Percentiles rank a stretch among this genome's conserved stretches.
These are phyloP conservation scores for Pulveroboletus sp. DNA, from an alignment of 768 basidiomycete species.

Conservation along the genomic window DNA sequence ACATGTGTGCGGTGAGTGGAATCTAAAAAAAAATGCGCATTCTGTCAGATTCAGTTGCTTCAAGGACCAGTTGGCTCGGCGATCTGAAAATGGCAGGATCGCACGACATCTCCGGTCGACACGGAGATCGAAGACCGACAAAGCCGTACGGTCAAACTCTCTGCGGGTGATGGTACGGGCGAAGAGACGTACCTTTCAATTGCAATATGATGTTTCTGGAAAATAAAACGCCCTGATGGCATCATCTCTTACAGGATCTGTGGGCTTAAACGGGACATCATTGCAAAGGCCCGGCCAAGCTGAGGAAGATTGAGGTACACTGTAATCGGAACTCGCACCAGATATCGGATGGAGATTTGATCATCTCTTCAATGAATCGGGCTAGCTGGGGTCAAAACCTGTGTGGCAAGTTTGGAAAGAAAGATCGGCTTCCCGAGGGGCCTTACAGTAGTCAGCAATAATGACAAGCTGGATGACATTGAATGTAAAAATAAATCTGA, in stretches of 20 bases:
- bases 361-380: background rate
- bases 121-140: background rate
- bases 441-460: background rate
- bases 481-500: background rate
- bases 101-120: background rate
- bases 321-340: background rate
- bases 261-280: background rate
- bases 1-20: background rate
- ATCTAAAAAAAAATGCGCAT: background rate
- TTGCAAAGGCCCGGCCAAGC: background rate
- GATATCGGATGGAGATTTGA: background rate
- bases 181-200: background rate
- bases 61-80: background rate
- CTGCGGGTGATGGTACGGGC: background rate
- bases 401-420: background rate
- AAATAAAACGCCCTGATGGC: background rate
- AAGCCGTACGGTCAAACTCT: background rate
- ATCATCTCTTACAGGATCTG: background rate
- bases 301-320: background rate
- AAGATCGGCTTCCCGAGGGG: background rate
- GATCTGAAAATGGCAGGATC: background rate
- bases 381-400: too few relatives aligned
- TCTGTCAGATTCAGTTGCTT: too few relatives aligned
- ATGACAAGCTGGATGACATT: background rate
- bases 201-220: background rate